These are phyloP conservation scores for Fusarium citri DNA, from an alignment of 2,329 filamentous ascomycete genomes.

Conservation along the genomic window DNA sequence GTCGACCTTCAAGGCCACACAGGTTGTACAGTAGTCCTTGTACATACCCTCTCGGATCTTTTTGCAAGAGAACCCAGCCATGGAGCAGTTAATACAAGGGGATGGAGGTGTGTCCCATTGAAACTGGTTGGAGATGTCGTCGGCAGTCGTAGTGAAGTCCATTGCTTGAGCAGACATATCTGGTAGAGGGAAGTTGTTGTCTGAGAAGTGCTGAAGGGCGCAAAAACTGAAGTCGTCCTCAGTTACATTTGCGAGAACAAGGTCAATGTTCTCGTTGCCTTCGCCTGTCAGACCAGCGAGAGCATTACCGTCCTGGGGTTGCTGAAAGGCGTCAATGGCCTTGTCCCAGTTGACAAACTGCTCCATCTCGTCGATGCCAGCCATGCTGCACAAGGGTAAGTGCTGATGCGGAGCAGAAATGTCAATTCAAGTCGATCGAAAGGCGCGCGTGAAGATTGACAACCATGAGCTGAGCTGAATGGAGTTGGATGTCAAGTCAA, in stretches of 20 bases:
- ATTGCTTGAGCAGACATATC: constrained; percentile 49
- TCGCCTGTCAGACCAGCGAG: constrained; percentile 53
- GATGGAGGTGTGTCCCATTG: constrained; percentile 57
- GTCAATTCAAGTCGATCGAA: constrained; percentile 39
- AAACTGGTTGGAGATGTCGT: constrained; percentile 34
- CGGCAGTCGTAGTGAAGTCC: constrained; percentile 41
- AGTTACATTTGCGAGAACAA: constrained; percentile 66
- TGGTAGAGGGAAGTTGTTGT: constrained; percentile 51
- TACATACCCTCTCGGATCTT: constrained; percentile 69
- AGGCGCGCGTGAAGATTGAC: constrained; percentile 39
- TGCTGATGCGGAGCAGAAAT: constrained; percentile 26
- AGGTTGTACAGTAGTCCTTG: constrained; percentile 71
- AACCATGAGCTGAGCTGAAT: constrained; percentile 16
- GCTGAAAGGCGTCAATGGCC: constrained; percentile 55
- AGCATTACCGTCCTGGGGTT: constrained; percentile 48
- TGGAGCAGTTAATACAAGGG: constrained; percentile 65
- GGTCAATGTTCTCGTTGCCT: constrained; percentile 58
- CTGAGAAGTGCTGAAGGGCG: constrained; percentile 68
- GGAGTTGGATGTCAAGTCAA: constrained; percentile 10
- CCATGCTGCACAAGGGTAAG: constrained; percentile 45
- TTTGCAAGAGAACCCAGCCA: constrained; percentile 69
- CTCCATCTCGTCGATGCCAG: constrained; percentile 65
- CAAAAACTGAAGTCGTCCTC: constrained; percentile 70
- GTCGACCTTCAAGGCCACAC: constrained; percentile 67
- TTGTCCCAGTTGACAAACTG: constrained; percentile 74